These are phyloP conservation scores for Boletus coccyginus DNA, from an alignment of 768 basidiomycete genomes.

Conservation along the genomic window DNA sequence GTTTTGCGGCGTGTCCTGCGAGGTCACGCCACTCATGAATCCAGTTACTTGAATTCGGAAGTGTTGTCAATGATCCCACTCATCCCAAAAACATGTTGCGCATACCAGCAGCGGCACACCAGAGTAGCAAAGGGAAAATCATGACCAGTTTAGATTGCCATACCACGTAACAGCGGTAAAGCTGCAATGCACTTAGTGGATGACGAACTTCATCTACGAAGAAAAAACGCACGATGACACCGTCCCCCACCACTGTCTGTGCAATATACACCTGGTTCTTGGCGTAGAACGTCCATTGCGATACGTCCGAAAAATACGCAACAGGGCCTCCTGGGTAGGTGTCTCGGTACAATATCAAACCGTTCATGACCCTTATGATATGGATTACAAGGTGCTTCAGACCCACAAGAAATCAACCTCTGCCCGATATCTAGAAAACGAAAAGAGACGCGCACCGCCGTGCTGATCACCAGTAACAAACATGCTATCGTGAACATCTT, in stretches of 20 bases:
- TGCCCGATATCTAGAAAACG: no score
- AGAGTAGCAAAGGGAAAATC: background rate
- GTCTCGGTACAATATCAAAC: background rate
- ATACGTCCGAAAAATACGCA: background rate
- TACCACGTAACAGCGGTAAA: background rate
- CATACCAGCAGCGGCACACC: background rate
- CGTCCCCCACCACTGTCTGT: background rate
- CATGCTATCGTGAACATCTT: background rate
- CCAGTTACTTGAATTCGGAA: background rate
- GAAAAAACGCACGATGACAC: background rate
- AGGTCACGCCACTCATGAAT: background rate
- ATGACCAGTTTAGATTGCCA: background rate
- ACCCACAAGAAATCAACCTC: background rate
- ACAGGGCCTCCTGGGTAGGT: background rate
- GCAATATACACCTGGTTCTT: background rate
- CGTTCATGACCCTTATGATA: background rate
- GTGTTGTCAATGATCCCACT: background rate
- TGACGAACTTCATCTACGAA: background rate
- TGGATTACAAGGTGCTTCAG: background rate
- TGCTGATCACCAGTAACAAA: background rate
- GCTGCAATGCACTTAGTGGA: background rate
- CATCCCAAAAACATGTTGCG: background rate
- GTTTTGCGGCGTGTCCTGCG: background rate
- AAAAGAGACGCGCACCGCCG: background rate
- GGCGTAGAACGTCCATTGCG: background rate